phyloP scores from a whole-genome alignment of 2,329 filamentous ascomycete species.

The Fusarium pilosicola region DNA sequence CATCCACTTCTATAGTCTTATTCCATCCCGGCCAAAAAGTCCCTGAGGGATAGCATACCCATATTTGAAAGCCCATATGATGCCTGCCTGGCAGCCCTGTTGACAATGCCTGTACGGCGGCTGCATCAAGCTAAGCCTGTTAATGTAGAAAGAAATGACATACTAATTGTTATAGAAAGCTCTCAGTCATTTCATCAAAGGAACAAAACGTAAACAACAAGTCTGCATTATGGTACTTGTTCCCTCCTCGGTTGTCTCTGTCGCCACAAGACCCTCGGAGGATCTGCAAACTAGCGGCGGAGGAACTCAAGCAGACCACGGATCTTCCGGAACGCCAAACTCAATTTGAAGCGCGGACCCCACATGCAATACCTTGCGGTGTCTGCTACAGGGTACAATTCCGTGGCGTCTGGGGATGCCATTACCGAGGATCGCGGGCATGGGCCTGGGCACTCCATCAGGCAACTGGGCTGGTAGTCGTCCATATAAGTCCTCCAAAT shows the following conservation, averaged over 20 bases:
- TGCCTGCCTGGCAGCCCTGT: too few relatives aligned
- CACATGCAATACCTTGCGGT: neutral
- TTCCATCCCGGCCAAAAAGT: too few relatives aligned
- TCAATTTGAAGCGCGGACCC: neutral
- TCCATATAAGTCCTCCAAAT: neutral
- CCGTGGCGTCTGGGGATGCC: neutral
- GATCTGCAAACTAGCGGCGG: neutral
- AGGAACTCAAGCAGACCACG: neutral
- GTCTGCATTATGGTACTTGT: fast-evolving
- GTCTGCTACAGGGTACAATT: neutral
- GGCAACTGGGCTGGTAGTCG: neutral
- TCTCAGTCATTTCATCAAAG: too few relatives aligned
- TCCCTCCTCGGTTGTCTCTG: neutral
- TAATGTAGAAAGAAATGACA: too few relatives aligned
- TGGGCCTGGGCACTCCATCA: neutral
- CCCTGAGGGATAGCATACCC: too few relatives aligned
- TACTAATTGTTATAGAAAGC: too few relatives aligned
- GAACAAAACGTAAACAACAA: too few relatives aligned
- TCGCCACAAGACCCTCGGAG: neutral
- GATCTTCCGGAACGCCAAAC: neutral
- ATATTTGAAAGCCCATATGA: too few relatives aligned
- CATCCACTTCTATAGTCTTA: too few relatives aligned
- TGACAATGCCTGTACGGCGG: too few relatives aligned
- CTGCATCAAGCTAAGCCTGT: too few relatives aligned
- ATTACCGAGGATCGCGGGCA: neutral